These are phyloP conservation scores for Malus hybrid DNA, from an alignment of 331 rosid species.

Conservation along the genomic window DNA sequence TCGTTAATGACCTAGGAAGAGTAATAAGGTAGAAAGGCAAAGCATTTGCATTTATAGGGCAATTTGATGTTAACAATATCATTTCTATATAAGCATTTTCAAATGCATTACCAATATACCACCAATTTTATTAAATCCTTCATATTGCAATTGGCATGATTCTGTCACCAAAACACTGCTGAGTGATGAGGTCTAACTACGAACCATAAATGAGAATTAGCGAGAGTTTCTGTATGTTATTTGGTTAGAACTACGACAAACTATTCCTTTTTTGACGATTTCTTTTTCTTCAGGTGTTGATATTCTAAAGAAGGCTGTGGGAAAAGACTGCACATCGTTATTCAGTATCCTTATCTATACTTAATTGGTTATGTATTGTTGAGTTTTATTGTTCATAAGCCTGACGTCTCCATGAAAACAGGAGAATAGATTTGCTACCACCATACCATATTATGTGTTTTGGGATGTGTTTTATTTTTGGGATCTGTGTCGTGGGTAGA, in stretches of 20 bases:
- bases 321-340: slow-evolving; percentile 87
- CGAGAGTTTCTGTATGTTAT: not conserved
- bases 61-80: not conserved
- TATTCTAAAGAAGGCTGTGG: slow-evolving; percentile 81
- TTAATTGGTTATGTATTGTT: not conserved
- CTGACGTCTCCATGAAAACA: not conserved
- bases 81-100: not conserved
- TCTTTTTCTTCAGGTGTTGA: slow-evolving; percentile 61
- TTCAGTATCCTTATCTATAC: slow-evolving; percentile 75
- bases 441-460: not conserved
- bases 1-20: not conserved
- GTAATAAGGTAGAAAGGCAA: not conserved
- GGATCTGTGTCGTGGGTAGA: not conserved
- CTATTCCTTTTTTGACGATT: slow-evolving; percentile 5
- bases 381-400: not conserved
- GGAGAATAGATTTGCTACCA: not conserved
- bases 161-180: not conserved
- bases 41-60: not conserved
- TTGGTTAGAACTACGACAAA: not conserved
- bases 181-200: not conserved
- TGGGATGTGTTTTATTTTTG: not conserved
- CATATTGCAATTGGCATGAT: not conserved
- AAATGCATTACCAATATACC: not conserved
- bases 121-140: not conserved
- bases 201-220: not conserved